Percentiles rank a stretch among this genome's conserved stretches.
Conservation (phyloP, 495 filamentous ascomycete species). For the Lepidopterella palustris region DNA sequence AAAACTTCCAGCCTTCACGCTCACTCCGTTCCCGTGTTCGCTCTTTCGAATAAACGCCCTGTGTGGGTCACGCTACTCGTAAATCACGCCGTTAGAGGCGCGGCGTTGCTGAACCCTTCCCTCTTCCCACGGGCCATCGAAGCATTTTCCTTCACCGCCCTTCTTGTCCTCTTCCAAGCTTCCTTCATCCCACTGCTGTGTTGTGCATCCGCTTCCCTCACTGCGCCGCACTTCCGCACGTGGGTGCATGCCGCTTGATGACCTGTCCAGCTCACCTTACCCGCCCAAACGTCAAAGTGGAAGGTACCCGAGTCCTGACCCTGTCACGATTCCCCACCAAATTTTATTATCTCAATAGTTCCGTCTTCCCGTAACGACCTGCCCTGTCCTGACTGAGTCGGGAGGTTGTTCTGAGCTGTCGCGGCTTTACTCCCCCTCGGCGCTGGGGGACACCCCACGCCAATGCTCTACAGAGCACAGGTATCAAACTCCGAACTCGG, state of each 20-base stretch:
- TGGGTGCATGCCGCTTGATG: not conserved
- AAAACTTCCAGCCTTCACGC: not conserved
- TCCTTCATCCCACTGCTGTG: not conserved
- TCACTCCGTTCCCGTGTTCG: not conserved
- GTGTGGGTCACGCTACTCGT: not conserved
- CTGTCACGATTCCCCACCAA: too few species aligned
- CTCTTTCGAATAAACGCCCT: not conserved
- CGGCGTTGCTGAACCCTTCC: not conserved
- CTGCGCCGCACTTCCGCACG: not conserved
- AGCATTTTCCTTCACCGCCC: not conserved
- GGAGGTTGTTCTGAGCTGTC: too few species aligned
- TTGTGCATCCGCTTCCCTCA: not conserved
- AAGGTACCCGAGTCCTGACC: too few species aligned
- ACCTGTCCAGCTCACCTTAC: not conserved
- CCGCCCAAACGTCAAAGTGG: too few species aligned
- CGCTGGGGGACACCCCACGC: too few species aligned
- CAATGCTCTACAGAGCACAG: too few species aligned
- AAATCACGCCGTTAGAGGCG: not conserved
- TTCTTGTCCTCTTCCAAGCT: not conserved
- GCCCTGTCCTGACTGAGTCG: not conserved
- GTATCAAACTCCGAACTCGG: too few species aligned
- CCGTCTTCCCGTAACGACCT: not conserved
- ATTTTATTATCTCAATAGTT: not conserved
- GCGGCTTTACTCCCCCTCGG: too few species aligned
- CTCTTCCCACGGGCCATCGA: not conserved